Percentiles rank a stretch among this genome's conserved stretches.
phyloP scores from a whole-genome alignment of 345 rosid genomes.

The Physaria fendleri region DNA sequence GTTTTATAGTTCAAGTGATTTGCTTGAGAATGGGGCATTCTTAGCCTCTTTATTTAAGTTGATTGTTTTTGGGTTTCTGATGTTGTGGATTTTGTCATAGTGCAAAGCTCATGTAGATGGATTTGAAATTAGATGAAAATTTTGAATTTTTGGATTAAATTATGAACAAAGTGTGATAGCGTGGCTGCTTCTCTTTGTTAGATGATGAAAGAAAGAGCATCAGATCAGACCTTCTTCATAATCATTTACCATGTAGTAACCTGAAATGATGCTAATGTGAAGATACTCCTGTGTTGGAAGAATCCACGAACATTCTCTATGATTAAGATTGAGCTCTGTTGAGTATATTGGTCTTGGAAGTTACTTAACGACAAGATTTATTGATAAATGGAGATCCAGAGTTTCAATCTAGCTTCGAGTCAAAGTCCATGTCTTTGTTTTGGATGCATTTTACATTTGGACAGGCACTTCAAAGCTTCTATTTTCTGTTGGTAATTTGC shows the following conservation, averaged over 20 bases:
- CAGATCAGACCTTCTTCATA: too few species aligned
- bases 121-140: not conserved
- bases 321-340: not conserved
- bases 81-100: not conserved
- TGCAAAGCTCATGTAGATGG: not conserved
- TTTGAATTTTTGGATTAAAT: not conserved
- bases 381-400: not conserved
- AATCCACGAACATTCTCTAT: not conserved
- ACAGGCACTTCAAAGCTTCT: too few species aligned
- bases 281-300: not conserved
- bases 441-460: too few species aligned
- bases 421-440: not conserved
- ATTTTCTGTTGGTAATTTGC: not conserved
- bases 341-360: not conserved
- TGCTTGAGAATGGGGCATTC: not conserved
- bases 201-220: not conserved
- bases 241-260: too few species aligned
- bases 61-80: not conserved
- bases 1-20: not conserved
- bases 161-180: not conserved
- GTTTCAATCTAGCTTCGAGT: slow-evolving; percentile 5
- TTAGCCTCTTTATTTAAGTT: too few species aligned
- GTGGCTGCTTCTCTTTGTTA: slow-evolving; percentile 2
- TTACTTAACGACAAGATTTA: not conserved
- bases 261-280: not conserved